These are phyloP conservation scores for Penicillium sp. DNA, from an alignment of 2,329 filamentous ascomycete species.

Conservation along the genomic window DNA sequence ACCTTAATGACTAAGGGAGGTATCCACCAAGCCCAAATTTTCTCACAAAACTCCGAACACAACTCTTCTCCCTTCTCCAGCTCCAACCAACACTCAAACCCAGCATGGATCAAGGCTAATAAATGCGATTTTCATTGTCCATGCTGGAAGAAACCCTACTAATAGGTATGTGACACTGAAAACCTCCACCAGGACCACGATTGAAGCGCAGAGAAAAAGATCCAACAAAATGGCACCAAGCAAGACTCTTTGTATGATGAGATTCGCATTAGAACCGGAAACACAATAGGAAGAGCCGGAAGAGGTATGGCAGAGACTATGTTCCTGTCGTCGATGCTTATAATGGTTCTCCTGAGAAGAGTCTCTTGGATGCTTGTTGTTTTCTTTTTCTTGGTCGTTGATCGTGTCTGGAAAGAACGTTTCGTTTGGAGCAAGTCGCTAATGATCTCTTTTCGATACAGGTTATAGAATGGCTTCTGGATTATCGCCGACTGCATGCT, in stretches of 20 bases:
- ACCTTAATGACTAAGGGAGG: constrained; percentile 9
- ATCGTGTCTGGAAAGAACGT: background rate
- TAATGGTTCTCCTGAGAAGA: constrained; percentile 46
- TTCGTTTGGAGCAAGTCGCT: constrained; percentile 12
- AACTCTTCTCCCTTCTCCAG: constrained; percentile 5
- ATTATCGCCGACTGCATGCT: background rate
- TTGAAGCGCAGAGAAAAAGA: constrained; percentile 1
- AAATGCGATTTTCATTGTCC: constrained; percentile 5
- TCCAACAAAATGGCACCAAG: constrained; percentile 13
- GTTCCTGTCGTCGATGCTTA: constrained; percentile 46
- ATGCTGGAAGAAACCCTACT: constrained; percentile 5
- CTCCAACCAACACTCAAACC: constrained; percentile 2
- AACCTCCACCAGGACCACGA: background rate
- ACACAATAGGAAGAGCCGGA: constrained; percentile 48
- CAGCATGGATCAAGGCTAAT: constrained; percentile 7
- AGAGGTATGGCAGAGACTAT: constrained; percentile 42
- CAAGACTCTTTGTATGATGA: constrained; percentile 40
- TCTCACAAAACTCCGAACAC: constrained; percentile 14
- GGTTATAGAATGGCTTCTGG: background rate
- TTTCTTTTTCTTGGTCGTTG: constrained; percentile 8
- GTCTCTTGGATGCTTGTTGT: constrained; percentile 18
- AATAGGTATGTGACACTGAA: constrained; percentile 7
- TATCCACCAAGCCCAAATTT: constrained; percentile 19
- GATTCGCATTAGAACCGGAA: constrained; percentile 40
- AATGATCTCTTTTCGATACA: constrained; percentile 8